Percentiles rank a stretch among this genome's conserved stretches.
These are phyloP conservation scores for Daldinia bambusicola DNA, from an alignment of 495 filamentous ascomycete species.

Conservation along the genomic window DNA sequence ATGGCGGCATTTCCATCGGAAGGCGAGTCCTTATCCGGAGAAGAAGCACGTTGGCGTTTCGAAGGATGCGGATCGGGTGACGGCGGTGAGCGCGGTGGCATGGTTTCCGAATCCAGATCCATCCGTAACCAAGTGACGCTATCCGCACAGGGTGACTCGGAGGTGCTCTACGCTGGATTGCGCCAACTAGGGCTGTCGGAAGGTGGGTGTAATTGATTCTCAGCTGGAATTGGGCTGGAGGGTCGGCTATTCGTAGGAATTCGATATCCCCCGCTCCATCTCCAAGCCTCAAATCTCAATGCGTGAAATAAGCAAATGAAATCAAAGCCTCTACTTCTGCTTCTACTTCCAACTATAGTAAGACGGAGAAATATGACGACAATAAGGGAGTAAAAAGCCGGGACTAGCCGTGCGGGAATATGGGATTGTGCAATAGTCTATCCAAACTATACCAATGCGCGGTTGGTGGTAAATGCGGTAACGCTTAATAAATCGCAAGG, in stretches of 20 bases:
- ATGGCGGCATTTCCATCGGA: constrained; percentile 46
- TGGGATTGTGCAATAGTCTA: neutral
- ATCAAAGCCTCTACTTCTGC: too few species aligned
- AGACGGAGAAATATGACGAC: neutral
- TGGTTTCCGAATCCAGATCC: constrained; percentile 46
- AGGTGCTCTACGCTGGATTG: constrained; percentile 17
- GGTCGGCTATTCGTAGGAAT: constrained; percentile 35
- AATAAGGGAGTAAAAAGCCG: neutral
- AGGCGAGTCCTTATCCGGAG: constrained; percentile 60
- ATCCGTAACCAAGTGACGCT: constrained; percentile 33
- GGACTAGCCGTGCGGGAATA: constrained; percentile 1
- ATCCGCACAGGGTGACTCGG: constrained; percentile 21
- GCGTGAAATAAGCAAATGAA: constrained; percentile 33
- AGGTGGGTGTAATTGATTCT: constrained; percentile 11
- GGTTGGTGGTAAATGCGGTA: neutral
- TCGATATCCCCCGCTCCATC: constrained; percentile 40
- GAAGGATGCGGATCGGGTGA: constrained; percentile 57
- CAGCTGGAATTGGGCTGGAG: constrained; percentile 24
- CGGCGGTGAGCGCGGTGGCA: constrained; percentile 55
- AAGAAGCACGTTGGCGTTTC: constrained; percentile 63
- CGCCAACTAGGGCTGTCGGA: constrained; percentile 14
- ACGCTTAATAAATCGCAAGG: constrained; percentile 1
- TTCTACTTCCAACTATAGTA: neutral
- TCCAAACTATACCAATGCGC: constrained; percentile 17
- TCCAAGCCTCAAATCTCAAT: constrained; percentile 21